phyloP scores from a whole-genome alignment of 2,329 filamentous ascomycete genomes.

The Cyanodermella asteris region DNA sequence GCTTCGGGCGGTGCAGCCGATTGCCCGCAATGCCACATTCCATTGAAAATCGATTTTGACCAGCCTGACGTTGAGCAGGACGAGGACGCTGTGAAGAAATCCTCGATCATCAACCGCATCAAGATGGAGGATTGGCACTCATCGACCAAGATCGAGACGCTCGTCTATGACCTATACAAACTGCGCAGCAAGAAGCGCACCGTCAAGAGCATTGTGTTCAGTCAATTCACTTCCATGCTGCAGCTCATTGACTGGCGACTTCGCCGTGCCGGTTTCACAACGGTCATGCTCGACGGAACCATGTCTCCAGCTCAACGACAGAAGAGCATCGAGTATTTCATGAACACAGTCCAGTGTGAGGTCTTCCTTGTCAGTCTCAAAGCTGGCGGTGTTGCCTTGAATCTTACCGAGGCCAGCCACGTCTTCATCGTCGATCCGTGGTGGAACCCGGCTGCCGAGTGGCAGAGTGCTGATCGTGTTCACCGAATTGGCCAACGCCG shows the following conservation, averaged over 20 bases:
- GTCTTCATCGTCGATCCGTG: constrained; percentile 97
- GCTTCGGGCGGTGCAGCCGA: constrained; percentile 36
- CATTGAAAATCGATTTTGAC: constrained; percentile 74
- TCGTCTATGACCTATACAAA: constrained; percentile 84
- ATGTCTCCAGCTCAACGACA: constrained; percentile 92
- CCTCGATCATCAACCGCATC: constrained; percentile 93
- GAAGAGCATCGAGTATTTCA: constrained; percentile 86
- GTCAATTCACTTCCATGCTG: constrained; percentile 91
- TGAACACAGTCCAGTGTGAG: constrained; percentile 83
- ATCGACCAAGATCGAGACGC: constrained; percentile 90
- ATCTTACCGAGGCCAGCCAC: constrained; percentile 79
- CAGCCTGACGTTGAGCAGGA: constrained; percentile 92
- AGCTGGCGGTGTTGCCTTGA: constrained; percentile 85
- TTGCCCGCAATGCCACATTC: constrained; percentile 82
- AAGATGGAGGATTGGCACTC: constrained; percentile 98
- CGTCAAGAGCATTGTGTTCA: constrained; percentile 93
- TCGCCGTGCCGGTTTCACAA: constrained; percentile 88
- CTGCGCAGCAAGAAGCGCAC: constrained; percentile 81
- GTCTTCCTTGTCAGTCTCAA: constrained; percentile 93
- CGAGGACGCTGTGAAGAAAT: constrained; percentile 70
- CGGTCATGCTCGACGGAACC: constrained; percentile 91
- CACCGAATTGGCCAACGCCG: constrained; percentile 91
- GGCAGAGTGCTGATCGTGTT: constrained; percentile 86
- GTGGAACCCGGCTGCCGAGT: constrained; percentile 99
- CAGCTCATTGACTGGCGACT: constrained; percentile 94